Evolutionary conservation across 148 eudicot species (phyloP), one percentile per base, ranked within the genome.

Genomic region (Rhododendron mucronatum): DNA sequence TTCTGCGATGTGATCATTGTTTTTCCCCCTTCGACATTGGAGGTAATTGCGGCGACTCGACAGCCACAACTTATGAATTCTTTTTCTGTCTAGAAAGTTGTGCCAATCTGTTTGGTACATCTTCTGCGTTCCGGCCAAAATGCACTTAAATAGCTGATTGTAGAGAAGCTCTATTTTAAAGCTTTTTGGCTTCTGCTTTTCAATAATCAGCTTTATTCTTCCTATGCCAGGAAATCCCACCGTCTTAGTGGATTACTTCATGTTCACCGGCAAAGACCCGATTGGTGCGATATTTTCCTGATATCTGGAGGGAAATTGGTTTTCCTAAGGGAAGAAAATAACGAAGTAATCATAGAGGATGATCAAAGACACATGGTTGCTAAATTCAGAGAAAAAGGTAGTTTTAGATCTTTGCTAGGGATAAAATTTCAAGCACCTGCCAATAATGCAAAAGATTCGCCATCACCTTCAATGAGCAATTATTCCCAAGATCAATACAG

Each of bases 251-350:
- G 91, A 78, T 88, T 92, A 47, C 91, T 90, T 30, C 88, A 90
- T 74, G 88, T 94, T 78, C 88, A 90, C 50, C 80, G 90, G 53
- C 84, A 91, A 50, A 95, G 93, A 82, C 98, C 98, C 3, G 93
- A 91, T 2, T 92, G 89, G 75, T 95, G 98, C 82, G 90, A 93
- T 63, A 55, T 95, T 50, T 92, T 85, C 87, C 82, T 92, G 16
- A 45, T 94, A 85, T 87, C 88, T 84, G 89, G 89, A 65, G 97
- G 98, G 39, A 91, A 92, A 88, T 84, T 91, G 85, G 91, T 93
- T 59, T 84, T 88, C 37, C n/a, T 91, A 16, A 91, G 91, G 84
- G 94, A 92, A 69, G 93, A 87, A 85, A 88, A 89, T 65, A 86
- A 93, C 37, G 92, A 92, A 84, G 90, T 87, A 35, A 59, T 88